Evolutionary conservation across 257 asterid species (phyloP), one percentile per base, ranked within the genome.

Genomic region (Jasminum sambac): DNA sequence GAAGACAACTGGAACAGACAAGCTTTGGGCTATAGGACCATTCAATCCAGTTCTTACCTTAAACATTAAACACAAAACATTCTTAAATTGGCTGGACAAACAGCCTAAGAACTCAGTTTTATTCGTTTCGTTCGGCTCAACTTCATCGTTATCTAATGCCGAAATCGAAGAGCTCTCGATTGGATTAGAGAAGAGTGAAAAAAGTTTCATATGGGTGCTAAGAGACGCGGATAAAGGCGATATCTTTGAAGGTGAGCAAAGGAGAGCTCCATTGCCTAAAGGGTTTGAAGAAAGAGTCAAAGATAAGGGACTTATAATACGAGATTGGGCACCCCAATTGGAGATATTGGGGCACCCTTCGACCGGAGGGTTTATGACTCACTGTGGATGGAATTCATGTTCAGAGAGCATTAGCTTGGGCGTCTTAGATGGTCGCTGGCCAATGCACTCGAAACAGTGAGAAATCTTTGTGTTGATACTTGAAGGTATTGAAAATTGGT

Each of bases 21-120:
- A 65, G 12, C 70, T 66, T 25, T 80, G 78, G 78, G 76, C 74
- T 63, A 65, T 78, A 0, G 76, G 82, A 11, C 94, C 89, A 0
- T 74, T 87, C 39, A 26, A 79, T 43, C 85, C 85, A 0, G 42
- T 72, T 8, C 16, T 1, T 1, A 11, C 5, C 2, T 19, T 43
- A 11, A 52, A 70, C 14, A 36, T 7, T 4, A 52, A n/a, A n/a
- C n/a, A 43, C 5, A 43, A 72, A 13, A 30, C 17, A 10, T 82
- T 84, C 72, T 57, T 83, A 36, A 76, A 75, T 2, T 89, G 93
- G 93, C 87, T 87, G 0, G 84, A 83, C 61, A 64, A 70, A 17
- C 86, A 85, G 24, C 71, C 6, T 3, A 66, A 17, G 0, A 69
- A 68, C 11, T 87, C 90, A 0, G 88, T 78, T 0, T 52, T 85